Percentiles rank a stretch among this genome's conserved stretches.
Evolutionary conservation across 805 yeast species (phyloP).

Genomic region (Yarrowia sp.): DNA sequence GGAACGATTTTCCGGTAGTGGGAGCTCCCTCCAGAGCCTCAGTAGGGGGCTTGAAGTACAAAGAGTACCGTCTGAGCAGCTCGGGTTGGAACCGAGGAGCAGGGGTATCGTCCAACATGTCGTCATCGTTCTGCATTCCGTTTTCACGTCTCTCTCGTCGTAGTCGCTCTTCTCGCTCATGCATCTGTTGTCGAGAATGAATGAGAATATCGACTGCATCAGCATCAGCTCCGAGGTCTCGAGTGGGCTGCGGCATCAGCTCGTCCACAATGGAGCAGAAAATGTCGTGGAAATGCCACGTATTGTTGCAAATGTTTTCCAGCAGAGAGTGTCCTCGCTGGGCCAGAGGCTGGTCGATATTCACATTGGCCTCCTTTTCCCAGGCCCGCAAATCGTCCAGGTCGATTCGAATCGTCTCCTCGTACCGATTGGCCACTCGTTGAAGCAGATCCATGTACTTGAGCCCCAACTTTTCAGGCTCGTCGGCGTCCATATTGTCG

Average conservation of each 20-base stretch:
- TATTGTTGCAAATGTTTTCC: slow-evolving; percentile 63
- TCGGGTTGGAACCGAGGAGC: slow-evolving; percentile 65
- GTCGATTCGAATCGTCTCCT: slow-evolving; percentile 65
- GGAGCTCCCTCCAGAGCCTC: slow-evolving; percentile 34
- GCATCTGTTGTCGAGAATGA: slow-evolving; percentile 84
- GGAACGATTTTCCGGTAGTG: slow-evolving; percentile 54
- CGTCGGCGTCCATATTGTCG: slow-evolving; percentile 31
- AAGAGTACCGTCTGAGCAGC: slow-evolving; percentile 78
- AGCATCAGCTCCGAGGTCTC: slow-evolving; percentile 72
- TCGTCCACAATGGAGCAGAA: slow-evolving; percentile 75
- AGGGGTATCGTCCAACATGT: slow-evolving; percentile 31
- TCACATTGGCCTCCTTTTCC: slow-evolving; percentile 49
- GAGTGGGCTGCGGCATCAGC: slow-evolving; percentile 82
- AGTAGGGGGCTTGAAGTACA: slow-evolving; percentile 82
- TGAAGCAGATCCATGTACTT: slow-evolving; percentile 78
- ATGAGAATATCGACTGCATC: slow-evolving; percentile 91
- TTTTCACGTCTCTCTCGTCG: slow-evolving; percentile 32
- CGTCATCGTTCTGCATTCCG: slow-evolving; percentile 50
- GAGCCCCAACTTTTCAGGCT: slow-evolving; percentile 26
- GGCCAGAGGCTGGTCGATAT: slow-evolving; percentile 36
- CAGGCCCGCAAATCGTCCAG: slow-evolving; percentile 78
- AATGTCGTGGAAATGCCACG: slow-evolving; percentile 75
- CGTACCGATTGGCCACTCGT: slow-evolving; percentile 78
- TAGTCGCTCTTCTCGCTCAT: slow-evolving; percentile 60
- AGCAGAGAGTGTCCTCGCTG: slow-evolving; percentile 44